Evolutionary conservation across 352 stramenopile genomes (phyloP).

Genomic region (Paralagenidium karlingii): DNA sequence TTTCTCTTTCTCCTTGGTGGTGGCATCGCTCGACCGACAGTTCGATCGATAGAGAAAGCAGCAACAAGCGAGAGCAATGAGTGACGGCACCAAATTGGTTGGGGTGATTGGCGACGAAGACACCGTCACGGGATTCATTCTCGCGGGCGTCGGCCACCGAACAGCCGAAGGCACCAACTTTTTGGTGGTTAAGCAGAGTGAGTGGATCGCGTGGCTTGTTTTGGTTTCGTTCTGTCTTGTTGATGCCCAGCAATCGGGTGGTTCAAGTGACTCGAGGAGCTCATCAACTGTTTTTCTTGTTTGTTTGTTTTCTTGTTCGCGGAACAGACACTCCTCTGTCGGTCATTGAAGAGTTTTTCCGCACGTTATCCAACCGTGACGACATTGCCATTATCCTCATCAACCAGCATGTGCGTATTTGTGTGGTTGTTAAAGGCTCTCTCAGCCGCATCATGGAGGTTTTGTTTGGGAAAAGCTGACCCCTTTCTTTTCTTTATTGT

Average conservation of each 20-base stretch:
- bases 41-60: no score
- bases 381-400: slow-evolving; percentile 99
- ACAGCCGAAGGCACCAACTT: slow-evolving; percentile 95
- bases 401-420: slow-evolving; percentile 90
- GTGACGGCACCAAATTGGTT: slow-evolving; percentile 75
- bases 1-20: no score
- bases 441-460: not conserved
- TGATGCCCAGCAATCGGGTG: no score
- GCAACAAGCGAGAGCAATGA: slow-evolving; percentile 21
- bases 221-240: no score
- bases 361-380: slow-evolving; percentile 85
- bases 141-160: slow-evolving; percentile 92
- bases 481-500: not conserved
- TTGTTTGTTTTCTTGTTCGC: slow-evolving; percentile 2
- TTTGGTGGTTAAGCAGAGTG: slow-evolving; percentile 92
- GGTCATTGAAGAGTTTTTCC: slow-evolving; percentile 89
- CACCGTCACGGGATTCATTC: slow-evolving; percentile 97
- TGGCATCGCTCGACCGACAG: no score
- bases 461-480: not conserved
- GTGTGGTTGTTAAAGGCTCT: not conserved
- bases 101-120: slow-evolving; percentile 90
- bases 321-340: slow-evolving; percentile 71
- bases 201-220: no score
- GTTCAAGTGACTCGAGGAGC: no score
- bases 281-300: not conserved